Base-by-base conservation (phyloP, 257 asterid species). In the Pogostemon cablin region DNA sequence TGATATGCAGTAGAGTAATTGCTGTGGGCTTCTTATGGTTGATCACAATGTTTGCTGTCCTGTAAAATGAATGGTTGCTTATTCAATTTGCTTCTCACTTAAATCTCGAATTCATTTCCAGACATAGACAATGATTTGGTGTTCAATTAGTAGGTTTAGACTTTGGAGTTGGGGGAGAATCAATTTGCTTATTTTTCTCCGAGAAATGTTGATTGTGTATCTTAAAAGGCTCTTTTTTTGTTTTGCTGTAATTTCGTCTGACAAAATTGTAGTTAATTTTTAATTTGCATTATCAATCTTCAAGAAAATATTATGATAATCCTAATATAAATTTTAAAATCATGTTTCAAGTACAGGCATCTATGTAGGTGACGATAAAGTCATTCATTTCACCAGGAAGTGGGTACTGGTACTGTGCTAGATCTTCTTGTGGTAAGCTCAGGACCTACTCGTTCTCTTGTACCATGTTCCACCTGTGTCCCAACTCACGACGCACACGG, bases 311-410 rank as follows among this genome's bases (percentile, higher is more conserved):
- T 25, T 25, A 25, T 25, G 32, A 25, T 25, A 25, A 25, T 25
- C 32, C 1, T 25, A 1, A 25, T 1, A 25, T 25, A 25, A 20
- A n/a, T n/a, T n/a, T n/a, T n/a, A n/a, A n/a, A n/a, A 41, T 42
- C 15, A 17, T 50, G n/a, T 47, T 6, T n/a, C 15, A 15, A 15
- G 15, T 15, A 15, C 15, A 95, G 98, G 99, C 43, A 82, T 95
- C 74, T 95, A 85, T 73, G 32, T 89, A 52, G 99, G 97, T 48
- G 96, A 89, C 38, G 54, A 91, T 69, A 91, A 78, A 78, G 99
- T 91, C 12, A 47, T 91, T 52, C 99, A 93, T 72, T 91, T 93
- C 87, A 93, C 98, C 0, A 85, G 99, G 99, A 93, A 81, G 86
- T 93, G 9, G 96, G 97, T 17, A 91, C 99, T 0, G 99, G 96